Evolutionary conservation across 352 stramenopile genomes (phyloP), one percentile per base, ranked within the genome.

Genomic region (Phytophthora sp.): DNA sequence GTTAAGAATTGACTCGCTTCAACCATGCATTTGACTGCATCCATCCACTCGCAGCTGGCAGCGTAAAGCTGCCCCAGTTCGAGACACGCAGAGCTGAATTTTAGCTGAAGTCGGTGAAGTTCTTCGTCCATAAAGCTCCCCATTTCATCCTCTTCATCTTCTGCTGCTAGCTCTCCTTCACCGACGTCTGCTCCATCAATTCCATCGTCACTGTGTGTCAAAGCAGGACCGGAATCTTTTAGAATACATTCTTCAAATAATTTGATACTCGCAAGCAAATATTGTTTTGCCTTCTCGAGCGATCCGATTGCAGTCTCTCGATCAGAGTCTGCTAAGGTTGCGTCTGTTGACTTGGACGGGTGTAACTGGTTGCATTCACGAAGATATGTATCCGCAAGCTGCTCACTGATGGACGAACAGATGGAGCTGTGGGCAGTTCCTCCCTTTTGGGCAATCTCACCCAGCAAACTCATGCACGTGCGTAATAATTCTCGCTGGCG

Each of bases 321-420:
- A 39, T 69, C 45, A 1, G 53, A 26, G 38, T 69, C 45, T 30
- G 20, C 44, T 21, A 45, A 29, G 11, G 27, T 35, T 18, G 51
- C 69, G 16, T 63, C 31, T 20, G 41, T 16, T 44, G 59, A 44
- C 15, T 30, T 59, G 4, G 36, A 20, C 3, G 49, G 45, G n/a
- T 76, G 66, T 9, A 79, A 57, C 15, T 78, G 49, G 31, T 73
- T 67, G 39, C 74, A 89, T 47, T 94, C 82, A 12, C 77, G 76
- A 20, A 95, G 60, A 57, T 94, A 95, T 16, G 88, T 91, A 52
- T 95, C 88, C 0, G 88, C 88, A 15, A 95, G 69, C 58, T 94
- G 84, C 47, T 95, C 88, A 38, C 79, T 86, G 11, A 95, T 86
- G 0, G 82, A 93, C 11, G 88, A 82, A 20, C 83, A 93, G 53